phyloP scores from a whole-genome alignment of 1,139 yeast species.

The Sugiyamaella castrensis region DNA sequence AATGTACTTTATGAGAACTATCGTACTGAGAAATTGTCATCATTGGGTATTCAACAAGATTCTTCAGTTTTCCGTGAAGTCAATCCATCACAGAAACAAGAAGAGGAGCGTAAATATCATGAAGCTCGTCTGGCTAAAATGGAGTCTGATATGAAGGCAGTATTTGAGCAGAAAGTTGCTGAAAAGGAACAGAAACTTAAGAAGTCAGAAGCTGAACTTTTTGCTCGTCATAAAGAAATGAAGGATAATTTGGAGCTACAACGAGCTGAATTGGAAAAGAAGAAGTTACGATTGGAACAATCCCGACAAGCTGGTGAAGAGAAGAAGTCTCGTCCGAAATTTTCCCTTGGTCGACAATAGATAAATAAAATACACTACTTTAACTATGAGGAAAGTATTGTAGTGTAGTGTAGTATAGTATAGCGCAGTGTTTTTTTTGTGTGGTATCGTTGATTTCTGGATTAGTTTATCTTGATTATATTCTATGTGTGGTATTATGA shows the following conservation, averaged over 20 bases:
- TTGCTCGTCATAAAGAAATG: conserved; percentile 95
- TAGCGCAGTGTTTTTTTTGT: no score
- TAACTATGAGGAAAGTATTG: no score
- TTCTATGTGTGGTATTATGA: no score
- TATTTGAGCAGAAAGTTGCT: conserved; percentile 93
- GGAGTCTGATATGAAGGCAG: conserved; percentile 96
- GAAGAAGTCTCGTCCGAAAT: conserved; percentile 16
- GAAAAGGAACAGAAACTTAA: conserved; percentile 97
- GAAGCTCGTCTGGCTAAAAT: conserved; percentile 91
- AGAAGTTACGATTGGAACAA: conserved; percentile 76
- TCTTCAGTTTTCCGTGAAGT: conserved; percentile 86
- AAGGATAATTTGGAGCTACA: conserved; percentile 90
- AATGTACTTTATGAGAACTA: conserved; percentile 80
- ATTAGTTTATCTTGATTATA: no score
- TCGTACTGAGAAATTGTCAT: conserved; percentile 75
- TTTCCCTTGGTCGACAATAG: conserved; percentile 1
- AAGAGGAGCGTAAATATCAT: conserved; percentile 89
- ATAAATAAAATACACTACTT: no score
- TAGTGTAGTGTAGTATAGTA: no score
- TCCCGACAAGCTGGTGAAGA: conserved; percentile 13
- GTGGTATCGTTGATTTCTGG: no score
- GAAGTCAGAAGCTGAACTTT: conserved; percentile 95
- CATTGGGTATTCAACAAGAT: conserved; percentile 92
- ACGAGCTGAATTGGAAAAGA: conserved; percentile 84
- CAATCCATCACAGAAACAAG: conserved; percentile 89